Evolutionary conservation across 1,139 yeast species (phyloP).

Genomic region (Williopsis jadinii): DNA sequence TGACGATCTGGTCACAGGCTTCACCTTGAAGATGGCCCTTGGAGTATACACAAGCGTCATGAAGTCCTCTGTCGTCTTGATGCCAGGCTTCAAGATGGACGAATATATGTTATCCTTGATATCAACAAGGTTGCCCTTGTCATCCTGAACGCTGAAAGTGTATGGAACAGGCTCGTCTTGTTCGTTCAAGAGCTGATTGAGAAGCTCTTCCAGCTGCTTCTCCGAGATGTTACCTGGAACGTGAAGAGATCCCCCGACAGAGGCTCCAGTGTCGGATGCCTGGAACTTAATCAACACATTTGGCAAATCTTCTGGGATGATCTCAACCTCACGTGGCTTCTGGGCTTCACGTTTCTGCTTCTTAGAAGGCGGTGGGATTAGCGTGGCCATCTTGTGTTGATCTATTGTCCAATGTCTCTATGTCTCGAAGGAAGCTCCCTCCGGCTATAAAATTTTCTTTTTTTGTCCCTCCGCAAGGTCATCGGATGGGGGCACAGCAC

Average conservation of each 20-base stretch:
- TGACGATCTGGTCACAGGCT: constrained; percentile 83
- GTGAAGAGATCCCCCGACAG: constrained; percentile 76
- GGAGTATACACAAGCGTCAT: constrained; percentile 90
- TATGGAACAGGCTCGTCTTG: constrained; percentile 86
- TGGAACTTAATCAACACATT: constrained; percentile 84
- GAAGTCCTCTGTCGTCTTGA: constrained; percentile 88
- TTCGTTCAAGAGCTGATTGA: constrained; percentile 61
- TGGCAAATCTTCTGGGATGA: constrained; percentile 75
- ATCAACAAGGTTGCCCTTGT: constrained; percentile 51
- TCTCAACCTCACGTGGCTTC: constrained; percentile 64
- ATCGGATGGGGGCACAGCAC: too few relatives aligned
- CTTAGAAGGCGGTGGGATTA: constrained; percentile 90
- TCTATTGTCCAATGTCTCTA: too few relatives aligned
- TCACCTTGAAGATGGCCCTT: constrained; percentile 88
- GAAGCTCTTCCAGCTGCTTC: constrained; percentile 78
- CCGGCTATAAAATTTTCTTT: too few relatives aligned
- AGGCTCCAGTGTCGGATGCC: constrained; percentile 92
- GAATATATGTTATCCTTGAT: constrained; percentile 70
- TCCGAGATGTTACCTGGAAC: constrained; percentile 90
- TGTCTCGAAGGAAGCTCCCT: too few relatives aligned
- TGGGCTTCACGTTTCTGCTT: constrained; percentile 83
- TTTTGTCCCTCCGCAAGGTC: too few relatives aligned
- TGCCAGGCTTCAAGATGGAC: constrained; percentile 79
- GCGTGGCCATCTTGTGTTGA: constrained; percentile 65
- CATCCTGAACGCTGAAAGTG: constrained; percentile 62